phyloP scores from a whole-genome alignment of 2,329 filamentous ascomycete genomes.

The Colletotrichum sp. region DNA sequence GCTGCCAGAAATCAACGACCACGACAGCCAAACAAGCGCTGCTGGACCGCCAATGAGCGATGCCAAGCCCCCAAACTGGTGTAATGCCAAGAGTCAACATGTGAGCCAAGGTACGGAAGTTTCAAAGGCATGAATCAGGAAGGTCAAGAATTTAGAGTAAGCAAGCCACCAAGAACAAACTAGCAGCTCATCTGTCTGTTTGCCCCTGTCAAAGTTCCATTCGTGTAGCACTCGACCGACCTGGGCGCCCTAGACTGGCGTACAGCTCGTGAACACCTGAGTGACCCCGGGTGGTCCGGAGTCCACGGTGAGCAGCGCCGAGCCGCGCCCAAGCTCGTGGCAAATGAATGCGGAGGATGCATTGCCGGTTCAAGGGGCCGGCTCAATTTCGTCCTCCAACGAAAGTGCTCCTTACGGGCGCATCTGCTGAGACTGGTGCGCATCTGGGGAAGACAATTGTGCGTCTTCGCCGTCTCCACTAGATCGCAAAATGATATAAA shows the following conservation, averaged over 20 bases:
- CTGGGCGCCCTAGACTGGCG: background rate
- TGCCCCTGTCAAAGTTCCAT: background rate
- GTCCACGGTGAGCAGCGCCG: background rate
- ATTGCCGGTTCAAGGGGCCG: background rate
- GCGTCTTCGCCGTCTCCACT: background rate
- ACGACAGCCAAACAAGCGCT: background rate
- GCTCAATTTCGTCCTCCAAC: slow-evolving; percentile 19
- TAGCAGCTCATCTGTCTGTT: background rate
- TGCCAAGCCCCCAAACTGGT: background rate
- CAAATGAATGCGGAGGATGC: slow-evolving; percentile 12
- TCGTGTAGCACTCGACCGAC: slow-evolving; percentile 9
- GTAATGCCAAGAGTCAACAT: slow-evolving; percentile 4
- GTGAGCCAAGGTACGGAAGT: slow-evolving; percentile 12
- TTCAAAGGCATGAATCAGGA: slow-evolving; percentile 14
- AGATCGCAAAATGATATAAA: background rate
- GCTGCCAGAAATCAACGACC: background rate
- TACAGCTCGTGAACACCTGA: background rate
- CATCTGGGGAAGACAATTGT: background rate
- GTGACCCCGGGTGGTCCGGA: background rate
- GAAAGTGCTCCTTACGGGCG: background rate
- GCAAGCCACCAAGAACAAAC: background rate
- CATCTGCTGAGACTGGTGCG: slow-evolving; percentile 9
- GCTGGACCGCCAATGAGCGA: background rate
- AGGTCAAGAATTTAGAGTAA: background rate
- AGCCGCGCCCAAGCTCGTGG: background rate